Conservation (phyloP, 208 protist genomes). For the Acanthamoeba healyi region DNA sequence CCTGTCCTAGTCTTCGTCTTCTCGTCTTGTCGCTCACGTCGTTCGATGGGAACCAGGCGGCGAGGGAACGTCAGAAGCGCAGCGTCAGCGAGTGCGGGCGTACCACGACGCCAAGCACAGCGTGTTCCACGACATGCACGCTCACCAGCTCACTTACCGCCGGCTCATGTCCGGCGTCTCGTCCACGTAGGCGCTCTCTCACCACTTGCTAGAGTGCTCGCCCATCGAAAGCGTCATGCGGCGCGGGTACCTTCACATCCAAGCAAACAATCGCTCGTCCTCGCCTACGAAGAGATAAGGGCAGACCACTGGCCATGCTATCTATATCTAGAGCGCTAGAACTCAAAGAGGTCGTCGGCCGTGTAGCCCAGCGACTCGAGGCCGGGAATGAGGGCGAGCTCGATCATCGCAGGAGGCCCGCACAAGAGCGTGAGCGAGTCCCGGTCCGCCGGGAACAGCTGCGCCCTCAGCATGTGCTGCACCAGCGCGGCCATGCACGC, state of each 20-base stretch:
- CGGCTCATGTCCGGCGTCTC: background rate
- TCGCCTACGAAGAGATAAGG: too few relatives aligned
- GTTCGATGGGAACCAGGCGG: background rate
- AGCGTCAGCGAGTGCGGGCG: background rate
- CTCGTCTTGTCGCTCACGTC: background rate
- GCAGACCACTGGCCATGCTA: too few relatives aligned
- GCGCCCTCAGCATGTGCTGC: conserved; percentile 19
- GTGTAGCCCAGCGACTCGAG: conserved; percentile 23
- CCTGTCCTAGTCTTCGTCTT: too few relatives aligned
- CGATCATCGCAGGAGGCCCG: background rate
- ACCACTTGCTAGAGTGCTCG: too few relatives aligned
- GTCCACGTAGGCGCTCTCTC: too few relatives aligned
- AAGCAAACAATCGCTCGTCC: too few relatives aligned
- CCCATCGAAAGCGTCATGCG: too few relatives aligned
- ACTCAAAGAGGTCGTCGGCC: conserved; percentile 4
- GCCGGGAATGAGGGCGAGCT: conserved; percentile 6
- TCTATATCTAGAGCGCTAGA: too few relatives aligned
- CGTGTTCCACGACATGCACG: conserved; percentile 20
- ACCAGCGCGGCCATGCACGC: background rate
- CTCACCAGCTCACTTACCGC: conserved; percentile 19
- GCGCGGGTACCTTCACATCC: too few relatives aligned
- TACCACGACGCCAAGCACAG: conserved; percentile 60
- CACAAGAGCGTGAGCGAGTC: background rate
- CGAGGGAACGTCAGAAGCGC: background rate
- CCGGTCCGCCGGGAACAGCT: background rate